These are phyloP conservation scores for Zhuliangozyma parablackwelliae DNA, from an alignment of 1,139 yeast species.

Conservation along the genomic window DNA sequence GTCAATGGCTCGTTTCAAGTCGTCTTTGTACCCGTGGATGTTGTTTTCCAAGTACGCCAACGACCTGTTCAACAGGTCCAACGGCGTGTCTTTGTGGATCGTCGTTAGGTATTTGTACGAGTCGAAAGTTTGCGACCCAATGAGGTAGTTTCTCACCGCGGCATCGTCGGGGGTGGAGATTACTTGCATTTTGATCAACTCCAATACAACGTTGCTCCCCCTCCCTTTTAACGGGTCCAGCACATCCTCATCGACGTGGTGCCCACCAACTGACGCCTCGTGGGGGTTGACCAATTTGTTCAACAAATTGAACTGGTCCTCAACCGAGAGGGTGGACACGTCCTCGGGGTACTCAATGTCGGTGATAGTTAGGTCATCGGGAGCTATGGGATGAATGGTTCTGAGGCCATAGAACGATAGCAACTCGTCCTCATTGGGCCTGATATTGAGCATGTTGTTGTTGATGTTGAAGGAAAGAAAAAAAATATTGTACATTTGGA, in stretches of 20 bases:
- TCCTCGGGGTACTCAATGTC: slow-evolving; percentile 18
- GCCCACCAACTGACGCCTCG: slow-evolving; percentile 11
- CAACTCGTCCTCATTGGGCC: slow-evolving; percentile 18
- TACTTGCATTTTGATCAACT: slow-evolving; percentile 34
- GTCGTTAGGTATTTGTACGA: slow-evolving; percentile 65
- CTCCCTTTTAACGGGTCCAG: slow-evolving; percentile 56
- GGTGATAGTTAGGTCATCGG: slow-evolving; percentile 18
- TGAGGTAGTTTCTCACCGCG: slow-evolving; percentile 50
- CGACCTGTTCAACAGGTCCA: slow-evolving; percentile 54
- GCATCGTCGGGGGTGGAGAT: slow-evolving; percentile 39
- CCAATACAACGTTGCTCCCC: slow-evolving; percentile 40
- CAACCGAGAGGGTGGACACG: slow-evolving; percentile 18
- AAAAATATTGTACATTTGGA: too few species aligned
- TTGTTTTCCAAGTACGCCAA: slow-evolving; percentile 56
- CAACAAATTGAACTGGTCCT: slow-evolving; percentile 29
- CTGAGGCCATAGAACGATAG: slow-evolving; percentile 23
- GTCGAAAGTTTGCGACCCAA: slow-evolving; percentile 70
- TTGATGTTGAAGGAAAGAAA: too few species aligned
- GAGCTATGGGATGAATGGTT: slow-evolving; percentile 20
- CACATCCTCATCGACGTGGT: slow-evolving; percentile 18
- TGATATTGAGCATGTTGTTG: slow-evolving; percentile 22
- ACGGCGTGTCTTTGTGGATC: slow-evolving; percentile 68
- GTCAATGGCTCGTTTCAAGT: slow-evolving; percentile 63
- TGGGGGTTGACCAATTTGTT: slow-evolving; percentile 18
- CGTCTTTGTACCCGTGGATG: slow-evolving; percentile 61